phyloP scores from a whole-genome alignment of 768 basidiomycete genomes.

The Termitomyces sp. region DNA sequence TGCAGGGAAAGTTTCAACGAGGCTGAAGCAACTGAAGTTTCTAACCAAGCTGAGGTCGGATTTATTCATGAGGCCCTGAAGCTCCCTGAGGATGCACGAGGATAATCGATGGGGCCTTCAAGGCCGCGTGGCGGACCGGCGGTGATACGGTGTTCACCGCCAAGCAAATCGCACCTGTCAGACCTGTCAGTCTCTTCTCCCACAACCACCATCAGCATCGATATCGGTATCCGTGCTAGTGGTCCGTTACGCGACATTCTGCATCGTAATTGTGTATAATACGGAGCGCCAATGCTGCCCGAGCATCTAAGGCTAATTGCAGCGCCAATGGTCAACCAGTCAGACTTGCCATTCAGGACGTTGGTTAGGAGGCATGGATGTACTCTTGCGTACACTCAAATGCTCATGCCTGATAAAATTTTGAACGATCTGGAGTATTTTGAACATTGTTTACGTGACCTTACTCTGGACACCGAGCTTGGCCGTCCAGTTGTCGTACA shows the following conservation, averaged over 20 bases:
- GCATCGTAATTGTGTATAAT: background rate
- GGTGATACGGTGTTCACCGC: too few species aligned
- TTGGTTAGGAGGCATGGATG: conserved; percentile 61
- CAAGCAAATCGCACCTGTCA: too few species aligned
- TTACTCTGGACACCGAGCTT: conserved; percentile 30
- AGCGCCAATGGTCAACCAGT: conserved; percentile 80
- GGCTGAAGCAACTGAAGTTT: background rate
- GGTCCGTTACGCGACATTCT: background rate
- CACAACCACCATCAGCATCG: background rate
- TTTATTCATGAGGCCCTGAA: too few species aligned
- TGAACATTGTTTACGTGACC: conserved; percentile 57
- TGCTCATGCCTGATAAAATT: conserved; percentile 63
- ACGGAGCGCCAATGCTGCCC: conserved; percentile 9
- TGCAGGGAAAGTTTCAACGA: background rate
- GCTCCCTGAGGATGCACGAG: too few species aligned
- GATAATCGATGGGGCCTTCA: too few species aligned
- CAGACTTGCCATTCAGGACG: conserved; percentile 69
- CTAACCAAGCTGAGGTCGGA: too few species aligned
- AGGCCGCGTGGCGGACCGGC: too few species aligned
- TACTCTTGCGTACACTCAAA: conserved; percentile 72
- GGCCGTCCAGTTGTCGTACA: conserved; percentile 63
- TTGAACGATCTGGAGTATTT: conserved; percentile 64
- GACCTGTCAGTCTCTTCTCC: background rate
- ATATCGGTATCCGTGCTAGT: too few species aligned
- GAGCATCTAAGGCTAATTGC: conserved; percentile 41